A percentile compares a stretch with the other conserved stretches of the same genome.
These are phyloP conservation scores for Hordeum vulgare DNA, from an alignment of 176 grass and related monocot genomes.

Conservation along the genomic window MorexV3_pseudomolecules_assembly NC_058519.1:24976817-24977316, in stretches of 20 bases:
- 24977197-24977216: not conserved
- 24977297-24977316: not conserved
- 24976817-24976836: not conserved
- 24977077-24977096: not conserved
- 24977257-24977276: not conserved
- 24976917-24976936: not conserved
- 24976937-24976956: not conserved
- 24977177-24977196: not conserved
- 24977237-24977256: not conserved
- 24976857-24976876: not conserved
- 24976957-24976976: not conserved
- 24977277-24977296: not conserved
- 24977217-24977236: not conserved
- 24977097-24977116: not conserved
- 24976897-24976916: too few relatives aligned
- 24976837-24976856: not conserved
- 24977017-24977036: not conserved
- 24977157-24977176: not conserved
- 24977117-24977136: not conserved
- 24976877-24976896: not conserved
- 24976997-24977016: not conserved
- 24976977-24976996: not conserved
- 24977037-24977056: not conserved
- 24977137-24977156: not conserved
- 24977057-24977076: not conserved